A percentile compares a stretch with the other conserved stretches of the same genome.
These are phyloP conservation scores for Pythium oligandrum DNA, from an alignment of 352 stramenopile genomes.

Conservation along the genomic window DNA sequence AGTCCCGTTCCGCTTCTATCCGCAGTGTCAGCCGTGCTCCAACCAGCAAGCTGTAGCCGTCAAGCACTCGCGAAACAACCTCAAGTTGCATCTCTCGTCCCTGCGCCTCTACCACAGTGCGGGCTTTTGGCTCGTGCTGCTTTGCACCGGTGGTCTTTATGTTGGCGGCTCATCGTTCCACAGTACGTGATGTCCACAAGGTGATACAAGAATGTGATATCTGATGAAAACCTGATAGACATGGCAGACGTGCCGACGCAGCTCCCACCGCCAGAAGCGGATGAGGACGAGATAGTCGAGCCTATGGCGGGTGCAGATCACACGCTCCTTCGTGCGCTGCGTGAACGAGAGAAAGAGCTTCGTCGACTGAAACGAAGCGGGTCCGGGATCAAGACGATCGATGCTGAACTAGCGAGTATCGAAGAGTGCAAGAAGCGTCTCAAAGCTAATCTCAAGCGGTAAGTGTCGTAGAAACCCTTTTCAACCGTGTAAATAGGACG, in stretches of 20 bases:
- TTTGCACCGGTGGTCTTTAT: constrained; percentile 71
- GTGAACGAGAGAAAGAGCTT: constrained; percentile 51
- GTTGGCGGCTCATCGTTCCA: constrained; percentile 64
- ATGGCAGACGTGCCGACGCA: constrained; percentile 38
- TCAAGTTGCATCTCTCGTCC: constrained; percentile 59
- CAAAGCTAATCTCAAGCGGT: constrained; percentile 52
- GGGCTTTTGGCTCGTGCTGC: constrained; percentile 76
- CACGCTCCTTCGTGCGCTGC: constrained; percentile 40
- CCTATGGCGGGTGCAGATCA: constrained; percentile 8
- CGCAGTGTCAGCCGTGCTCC: constrained; percentile 78
- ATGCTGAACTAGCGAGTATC: constrained; percentile 49
- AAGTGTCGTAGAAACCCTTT: too few relatives aligned
- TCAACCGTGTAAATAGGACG: too few relatives aligned
- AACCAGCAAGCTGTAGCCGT: constrained; percentile 66
- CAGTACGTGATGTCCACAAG: constrained; percentile 12
- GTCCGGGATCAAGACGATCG: constrained; percentile 22
- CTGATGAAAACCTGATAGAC: constrained; percentile 18
- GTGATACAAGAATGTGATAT: background rate
- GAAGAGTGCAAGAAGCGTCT: constrained; percentile 47
- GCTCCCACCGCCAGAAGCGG: background rate
- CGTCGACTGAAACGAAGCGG: constrained; percentile 22
- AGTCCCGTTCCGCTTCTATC: constrained; percentile 76
- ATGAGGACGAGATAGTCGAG: background rate
- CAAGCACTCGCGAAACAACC: constrained; percentile 56
- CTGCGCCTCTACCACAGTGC: constrained; percentile 73